Evolutionary conservation across 2,329 filamentous ascomycete species (phyloP).

Genomic region (Hymenoscyphus linearis): DNA sequence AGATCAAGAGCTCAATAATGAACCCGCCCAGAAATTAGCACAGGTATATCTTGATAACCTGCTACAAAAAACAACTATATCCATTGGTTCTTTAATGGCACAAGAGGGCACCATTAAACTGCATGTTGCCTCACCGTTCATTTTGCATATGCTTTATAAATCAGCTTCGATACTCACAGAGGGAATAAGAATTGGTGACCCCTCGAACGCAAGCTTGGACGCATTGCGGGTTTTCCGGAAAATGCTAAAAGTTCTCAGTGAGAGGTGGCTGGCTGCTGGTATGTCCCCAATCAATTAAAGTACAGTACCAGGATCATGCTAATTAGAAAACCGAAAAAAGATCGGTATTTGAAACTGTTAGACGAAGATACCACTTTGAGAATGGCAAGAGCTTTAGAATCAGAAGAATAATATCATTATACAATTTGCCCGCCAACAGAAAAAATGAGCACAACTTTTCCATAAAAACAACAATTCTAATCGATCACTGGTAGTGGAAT

Average conservation of each 20-base stretch:
- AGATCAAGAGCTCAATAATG: neutral
- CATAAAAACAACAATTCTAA: neutral
- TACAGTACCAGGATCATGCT: neutral
- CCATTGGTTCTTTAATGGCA: neutral
- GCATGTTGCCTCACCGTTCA: neutral
- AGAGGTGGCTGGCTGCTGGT: neutral
- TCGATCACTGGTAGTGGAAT: neutral
- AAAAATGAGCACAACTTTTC: neutral
- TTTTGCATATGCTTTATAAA: neutral
- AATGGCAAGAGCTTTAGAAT: constrained; percentile 3
- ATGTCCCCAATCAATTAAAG: neutral
- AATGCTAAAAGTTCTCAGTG: neutral
- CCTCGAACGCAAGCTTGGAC: neutral
- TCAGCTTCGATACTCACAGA: constrained; percentile 1
- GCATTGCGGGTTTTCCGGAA: neutral
- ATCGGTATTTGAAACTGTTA: neutral
- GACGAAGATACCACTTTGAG: constrained; percentile 2
- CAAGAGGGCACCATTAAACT: neutral
- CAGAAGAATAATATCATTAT: neutral
- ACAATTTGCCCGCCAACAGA: neutral
- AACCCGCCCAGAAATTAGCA: neutral
- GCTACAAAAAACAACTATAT: neutral
- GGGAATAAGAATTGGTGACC: neutral
- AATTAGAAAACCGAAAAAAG: neutral
- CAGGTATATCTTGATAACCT: neutral